phyloP scores from a whole-genome alignment of 2,329 filamentous ascomycete genomes.

The Thielaviopsis punctulata region DNA sequence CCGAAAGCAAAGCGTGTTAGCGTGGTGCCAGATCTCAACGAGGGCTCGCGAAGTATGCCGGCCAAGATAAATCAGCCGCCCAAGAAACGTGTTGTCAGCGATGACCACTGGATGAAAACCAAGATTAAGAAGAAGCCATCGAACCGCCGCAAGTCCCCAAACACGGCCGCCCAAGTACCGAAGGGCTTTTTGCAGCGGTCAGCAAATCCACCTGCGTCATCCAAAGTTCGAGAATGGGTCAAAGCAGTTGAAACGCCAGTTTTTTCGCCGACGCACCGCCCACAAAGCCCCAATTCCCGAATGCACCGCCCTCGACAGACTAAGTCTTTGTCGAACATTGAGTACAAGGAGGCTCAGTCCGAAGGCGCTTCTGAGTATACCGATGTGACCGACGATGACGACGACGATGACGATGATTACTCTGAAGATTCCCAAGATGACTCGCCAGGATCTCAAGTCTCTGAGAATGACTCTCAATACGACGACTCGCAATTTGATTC shows the following conservation, averaged over 20 bases:
- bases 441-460: neutral
- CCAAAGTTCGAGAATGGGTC: constrained; percentile 47
- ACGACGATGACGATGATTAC: neutral
- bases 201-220: constrained; percentile 37
- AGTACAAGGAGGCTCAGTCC: neutral
- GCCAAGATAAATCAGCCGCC: constrained; percentile 39
- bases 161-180: constrained; percentile 25
- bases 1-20: constrained; percentile 16
- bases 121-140: constrained; percentile 33
- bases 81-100: constrained; percentile 83
- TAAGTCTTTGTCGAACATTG: constrained; percentile 9
- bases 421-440: too few relatives aligned
- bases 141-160: constrained; percentile 15
- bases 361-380: neutral
- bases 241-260: constrained; percentile 34
- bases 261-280: constrained; percentile 11
- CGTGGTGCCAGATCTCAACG: neutral
- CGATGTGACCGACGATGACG: neutral
- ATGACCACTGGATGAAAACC: constrained; percentile 68
- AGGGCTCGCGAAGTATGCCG: constrained; percentile 13
- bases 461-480: neutral
- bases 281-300: constrained; percentile 2
- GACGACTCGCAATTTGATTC: neutral
- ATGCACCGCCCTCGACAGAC: constrained; percentile 3
- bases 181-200: constrained; percentile 40